Evolutionary conservation across 2,329 filamentous ascomycete genomes (phyloP), one percentile per base, ranked within the genome.

Genomic region (Thermoascus crustaceus): DNA sequence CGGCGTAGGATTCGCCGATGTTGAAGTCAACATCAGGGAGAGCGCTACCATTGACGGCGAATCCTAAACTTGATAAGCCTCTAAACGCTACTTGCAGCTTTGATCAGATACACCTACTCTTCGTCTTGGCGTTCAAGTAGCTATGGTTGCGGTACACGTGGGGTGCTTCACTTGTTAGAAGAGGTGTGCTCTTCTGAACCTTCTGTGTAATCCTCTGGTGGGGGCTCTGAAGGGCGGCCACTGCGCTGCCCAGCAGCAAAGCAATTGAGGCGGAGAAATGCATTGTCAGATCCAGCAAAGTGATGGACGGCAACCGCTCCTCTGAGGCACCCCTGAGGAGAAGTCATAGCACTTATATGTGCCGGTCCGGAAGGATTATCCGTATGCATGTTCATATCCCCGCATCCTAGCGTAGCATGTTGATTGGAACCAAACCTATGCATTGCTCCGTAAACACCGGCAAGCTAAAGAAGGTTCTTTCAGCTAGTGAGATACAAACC

Each of bases 21-120:
- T 85, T 79, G 41, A 84, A 86, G 17, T 71, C 53, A 0, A 85
- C 76, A 7, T 82, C 76, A 0, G 81, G 82, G 32, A 85, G 75
- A 0, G 57, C 66, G 2, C 67, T 71, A 2, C 80, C 79, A 46
- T 85, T 71, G 32, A 85, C 78, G 2, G 66, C 67, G 48, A 80
- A 84, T 44, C 70, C 76, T 79, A 41, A 18, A 4, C 20, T 13
- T 25, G 33, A 42, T 29, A 42, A 38, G 40, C 23, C 44, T 40
- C 30, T 22, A 48, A 26, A 1, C 42, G 46, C 9, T 37, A 26
- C 5, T 13, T 7, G 13, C 14, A 29, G 4, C 26, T 29, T 49
- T 24, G 11, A 35, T 49, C 23, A 44, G 23, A 24, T 41, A 48
- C 13, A 38, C 34, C 11, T 39, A 35, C 6, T 42, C 34, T 4